Evolutionary conservation across 805 yeast species (phyloP).

Genomic region (Teunomyces pallodes): DNA sequence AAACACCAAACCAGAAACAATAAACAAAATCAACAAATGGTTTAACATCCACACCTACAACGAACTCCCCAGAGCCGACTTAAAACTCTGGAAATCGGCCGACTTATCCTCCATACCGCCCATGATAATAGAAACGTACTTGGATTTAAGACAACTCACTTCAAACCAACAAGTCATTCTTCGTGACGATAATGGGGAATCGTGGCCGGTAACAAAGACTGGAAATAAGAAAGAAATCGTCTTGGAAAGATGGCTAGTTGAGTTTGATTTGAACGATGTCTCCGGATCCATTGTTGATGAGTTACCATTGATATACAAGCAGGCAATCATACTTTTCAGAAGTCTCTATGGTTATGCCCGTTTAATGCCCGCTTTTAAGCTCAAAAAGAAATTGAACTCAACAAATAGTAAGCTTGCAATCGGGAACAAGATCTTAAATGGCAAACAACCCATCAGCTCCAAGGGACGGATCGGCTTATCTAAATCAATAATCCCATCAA

Average conservation of each 20-base stretch:
- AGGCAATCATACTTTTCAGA: slow-evolving; percentile 70
- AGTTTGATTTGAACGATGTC: slow-evolving; percentile 56
- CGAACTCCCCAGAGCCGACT: slow-evolving; percentile 49
- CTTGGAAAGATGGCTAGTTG: slow-evolving; percentile 89
- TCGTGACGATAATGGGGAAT: slow-evolving; percentile 50
- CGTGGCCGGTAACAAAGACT: slow-evolving; percentile 55
- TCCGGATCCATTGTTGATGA: slow-evolving; percentile 44
- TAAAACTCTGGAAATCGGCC: slow-evolving; percentile 57
- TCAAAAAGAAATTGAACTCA: slow-evolving; percentile 36
- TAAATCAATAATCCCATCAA: slow-evolving; percentile 54
- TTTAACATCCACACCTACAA: slow-evolving; percentile 50
- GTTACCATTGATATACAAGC: slow-evolving; percentile 68
- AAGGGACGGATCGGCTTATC: slow-evolving; percentile 85
- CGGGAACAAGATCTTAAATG: slow-evolving; percentile 67
- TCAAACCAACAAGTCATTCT: slow-evolving; percentile 59
- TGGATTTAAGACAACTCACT: slow-evolving; percentile 60
- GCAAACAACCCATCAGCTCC: slow-evolving; percentile 72
- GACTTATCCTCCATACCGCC: slow-evolving; percentile 63
- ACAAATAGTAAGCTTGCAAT: slow-evolving; percentile 35
- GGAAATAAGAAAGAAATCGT: slow-evolving; percentile 82
- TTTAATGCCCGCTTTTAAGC: slow-evolving; percentile 68
- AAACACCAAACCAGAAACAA: slow-evolving; percentile 12
- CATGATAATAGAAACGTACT: slow-evolving; percentile 77
- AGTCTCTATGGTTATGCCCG: slow-evolving; percentile 64
- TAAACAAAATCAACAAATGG: slow-evolving; percentile 54